Base-by-base conservation (phyloP, 495 filamentous ascomycete species). In the Aspergillus cavernicola region DNA sequence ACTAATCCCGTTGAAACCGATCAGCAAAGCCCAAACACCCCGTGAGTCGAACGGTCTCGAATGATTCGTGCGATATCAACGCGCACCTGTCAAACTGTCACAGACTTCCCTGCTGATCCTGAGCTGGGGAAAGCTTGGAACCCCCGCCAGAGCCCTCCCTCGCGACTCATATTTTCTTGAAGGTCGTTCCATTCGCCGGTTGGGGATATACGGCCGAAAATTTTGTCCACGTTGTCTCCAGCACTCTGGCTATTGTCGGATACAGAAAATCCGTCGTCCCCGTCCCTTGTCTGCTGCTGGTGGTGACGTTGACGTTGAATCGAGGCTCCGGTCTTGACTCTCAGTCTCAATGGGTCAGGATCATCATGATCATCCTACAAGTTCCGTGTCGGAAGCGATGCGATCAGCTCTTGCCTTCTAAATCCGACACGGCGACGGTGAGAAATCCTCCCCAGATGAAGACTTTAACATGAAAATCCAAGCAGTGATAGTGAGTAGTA, bases 61-160 rank as follows among this genome's bases (percentile, higher is more conserved):
- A n/a, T 48, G 31, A 49, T 49, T 49, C 45, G 45, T 49, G 32
- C 23, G 35, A 56, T 16, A 37, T 24, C 51, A 50, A 19, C 20
- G 53, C 28, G 48, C 61, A 33, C 40, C 24, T 31, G 42, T 29
- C 22, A 24, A 37, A 11, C 32, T 15, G 3, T 6, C 45, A n/a
- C 32, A 48, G 15, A 18, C 12, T 23, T 10, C 22, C 2, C 22
- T 26, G 19, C 26, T 31, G 42, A 35, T 8, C 18, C 20, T 9
- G 10, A 6, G 35, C n/a, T 18, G 11, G 35, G 15, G 35, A 18
- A 38, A 16, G 16, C 35, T 38, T 15, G 5, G n/a, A 6, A 16
- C 3, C 7, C 35, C 3, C 6, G 35, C 32, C 32, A 35, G 28
- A 31, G 5, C 28, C 28, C 28, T 31, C 28, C 28, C 5, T 31